These are phyloP conservation scores for Lasiodiplodia sp. DNA, from an alignment of 2,329 filamentous ascomycete species.

Conservation along the genomic window DNA sequence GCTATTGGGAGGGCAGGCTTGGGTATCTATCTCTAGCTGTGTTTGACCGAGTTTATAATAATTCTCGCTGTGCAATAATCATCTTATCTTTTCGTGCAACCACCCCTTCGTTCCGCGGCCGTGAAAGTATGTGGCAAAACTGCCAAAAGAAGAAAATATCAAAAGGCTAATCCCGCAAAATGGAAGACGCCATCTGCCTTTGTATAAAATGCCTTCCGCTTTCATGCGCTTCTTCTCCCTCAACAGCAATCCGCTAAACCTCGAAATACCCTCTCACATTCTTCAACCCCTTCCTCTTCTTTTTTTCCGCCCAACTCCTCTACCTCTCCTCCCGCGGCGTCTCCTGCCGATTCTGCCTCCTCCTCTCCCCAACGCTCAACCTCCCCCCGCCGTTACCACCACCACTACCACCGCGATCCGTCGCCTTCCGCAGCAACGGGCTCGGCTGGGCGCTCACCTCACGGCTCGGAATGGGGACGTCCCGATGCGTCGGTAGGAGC, in stretches of 20 bases:
- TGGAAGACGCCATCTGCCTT: neutral
- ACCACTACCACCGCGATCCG: slow-evolving; percentile 30
- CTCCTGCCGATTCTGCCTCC: neutral
- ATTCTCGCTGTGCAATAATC: neutral
- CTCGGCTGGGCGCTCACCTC: slow-evolving; percentile 35
- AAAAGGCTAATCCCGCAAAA: neutral
- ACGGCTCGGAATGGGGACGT: slow-evolving; percentile 36
- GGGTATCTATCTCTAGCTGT: neutral
- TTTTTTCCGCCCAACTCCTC: neutral
- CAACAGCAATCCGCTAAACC: neutral
- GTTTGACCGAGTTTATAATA: neutral
- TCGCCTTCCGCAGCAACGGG: slow-evolving; percentile 44
- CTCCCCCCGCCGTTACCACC: neutral
- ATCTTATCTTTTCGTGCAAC: neutral
- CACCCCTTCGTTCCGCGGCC: neutral
- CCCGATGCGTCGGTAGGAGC: slow-evolving; percentile 31
- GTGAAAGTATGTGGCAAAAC: neutral
- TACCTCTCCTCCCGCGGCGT: neutral
- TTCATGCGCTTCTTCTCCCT: neutral
- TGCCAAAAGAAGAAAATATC: neutral
- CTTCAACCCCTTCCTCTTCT: neutral
- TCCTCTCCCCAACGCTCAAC: neutral
- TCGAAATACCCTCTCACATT: neutral
- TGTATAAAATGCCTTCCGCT: neutral
- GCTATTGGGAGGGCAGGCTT: neutral